Base-by-base conservation (phyloP, 2,329 filamentous ascomycete species). In the Ophiosphaerella korrae region DNA sequence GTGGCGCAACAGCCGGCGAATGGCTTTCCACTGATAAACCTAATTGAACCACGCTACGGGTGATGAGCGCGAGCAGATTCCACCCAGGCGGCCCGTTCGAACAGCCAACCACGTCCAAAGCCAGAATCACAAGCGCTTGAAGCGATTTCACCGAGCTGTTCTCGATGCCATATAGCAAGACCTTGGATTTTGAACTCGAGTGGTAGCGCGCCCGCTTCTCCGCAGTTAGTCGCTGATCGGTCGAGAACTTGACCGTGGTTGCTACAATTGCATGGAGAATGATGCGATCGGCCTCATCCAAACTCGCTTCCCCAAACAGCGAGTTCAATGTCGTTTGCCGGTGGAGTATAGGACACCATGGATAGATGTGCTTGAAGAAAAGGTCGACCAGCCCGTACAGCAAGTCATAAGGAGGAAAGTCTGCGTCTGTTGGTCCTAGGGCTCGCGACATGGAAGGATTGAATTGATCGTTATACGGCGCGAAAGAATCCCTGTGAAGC, bases 81-180 rank as follows among this genome's bases (percentile, higher is more conserved):
- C 92, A 96, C 2, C 90, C 92, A 0, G 92, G 91, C 2, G 92
- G 92, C 0, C 92, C 92, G 68, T 96, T 96, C 33, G 91, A 92
- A 62, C 84, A 89, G 7, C 92, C 92, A 29, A 91, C 88, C 21
- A 96, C 81, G 67, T 96, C 92, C 9, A 96, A 76, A 0, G 92
- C 90, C 5, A 96, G 78, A 42, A 96, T 94, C 1, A 96, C 90
- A 6, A 96, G 78, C 5, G 92, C 92, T 68, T 96, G 91, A 5
- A 96, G 78, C 1, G 90, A 86, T 71, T 92, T 93, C 51, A 96
- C 90, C 0, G 91, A 94, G 11, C 90, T 92, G 62, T 94, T 92
- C 64, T 96, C 91, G 63, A 96, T 83, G 4, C 92, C 91, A 64
- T 95, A 95, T 0, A 96, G 80, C 11, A 96, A 73, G 0, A 97